These are phyloP conservation scores for Tripterygium wilfordii DNA, from an alignment of 177 flowering plant species.

Conservation along the genomic window DNA sequence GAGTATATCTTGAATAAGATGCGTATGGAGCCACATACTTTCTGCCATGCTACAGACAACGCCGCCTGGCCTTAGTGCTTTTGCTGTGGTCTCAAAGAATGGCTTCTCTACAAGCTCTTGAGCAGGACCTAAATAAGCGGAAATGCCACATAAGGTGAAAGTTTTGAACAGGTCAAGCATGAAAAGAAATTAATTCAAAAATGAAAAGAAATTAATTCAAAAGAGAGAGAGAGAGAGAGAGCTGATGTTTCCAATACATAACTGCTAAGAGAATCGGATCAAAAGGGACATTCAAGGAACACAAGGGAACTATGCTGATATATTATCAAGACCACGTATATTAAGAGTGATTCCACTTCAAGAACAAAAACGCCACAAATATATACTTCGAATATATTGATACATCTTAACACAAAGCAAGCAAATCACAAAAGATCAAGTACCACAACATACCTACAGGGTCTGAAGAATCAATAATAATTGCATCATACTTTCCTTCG, in stretches of 20 bases:
- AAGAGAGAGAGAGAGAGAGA: too few relatives aligned
- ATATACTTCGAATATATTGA: too few relatives aligned
- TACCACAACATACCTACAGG: slow-evolving; percentile 75
- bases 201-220: neutral
- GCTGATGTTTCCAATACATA: too few relatives aligned
- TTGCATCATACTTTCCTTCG: slow-evolving; percentile 84
- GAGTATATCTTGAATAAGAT: slow-evolving; percentile 84
- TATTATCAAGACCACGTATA: too few relatives aligned
- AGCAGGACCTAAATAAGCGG: slow-evolving; percentile 77
- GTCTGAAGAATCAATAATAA: slow-evolving; percentile 96
- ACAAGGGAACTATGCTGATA: too few relatives aligned
- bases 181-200: neutral
- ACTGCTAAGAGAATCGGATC: too few relatives aligned
- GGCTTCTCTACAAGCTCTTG: slow-evolving; percentile 95
- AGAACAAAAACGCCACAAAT: too few relatives aligned
- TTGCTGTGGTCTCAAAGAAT: slow-evolving; percentile 75
- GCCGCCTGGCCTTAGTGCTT: slow-evolving; percentile 92
- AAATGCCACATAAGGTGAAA: neutral
- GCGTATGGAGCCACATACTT: slow-evolving; percentile 99
- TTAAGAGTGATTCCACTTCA: too few relatives aligned
- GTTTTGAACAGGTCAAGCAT: too few relatives aligned
- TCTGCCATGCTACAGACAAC: slow-evolving; percentile 96
- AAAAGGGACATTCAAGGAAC: too few relatives aligned
- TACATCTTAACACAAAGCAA: too few relatives aligned
- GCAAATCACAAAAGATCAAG: neutral